Base-by-base conservation (phyloP, 352 stramenopile genomes). In the Phytophthora vignae region DNA sequence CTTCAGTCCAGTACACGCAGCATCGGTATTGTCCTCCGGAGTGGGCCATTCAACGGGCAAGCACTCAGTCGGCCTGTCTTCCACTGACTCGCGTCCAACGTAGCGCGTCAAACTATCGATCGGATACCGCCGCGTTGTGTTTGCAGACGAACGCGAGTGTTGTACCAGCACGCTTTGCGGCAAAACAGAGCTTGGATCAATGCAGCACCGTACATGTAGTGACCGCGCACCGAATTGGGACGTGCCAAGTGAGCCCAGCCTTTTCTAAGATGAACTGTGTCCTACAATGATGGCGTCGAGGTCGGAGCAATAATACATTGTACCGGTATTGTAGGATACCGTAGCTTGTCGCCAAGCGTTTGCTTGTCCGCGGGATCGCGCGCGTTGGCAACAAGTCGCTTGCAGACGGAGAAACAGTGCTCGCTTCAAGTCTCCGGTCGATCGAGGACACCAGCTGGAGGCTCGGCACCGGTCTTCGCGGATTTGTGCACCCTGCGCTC, bases 401-500 rank as follows among this genome's bases (percentile, higher is more conserved):
- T 38, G 38, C 49, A 44, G 56, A 56, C 38, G 68, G 63, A 76
- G 56, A 71, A 49, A 44, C 55, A 38, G 15, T 63, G 12, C 21
- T 10, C 38, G 53, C 64, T 76, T 73, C 64, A 76, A 76, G 57
- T 73, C 64, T 68, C 52, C 57, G 33, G 42, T 44, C 36, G 36
- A 44, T 44, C 36, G 5, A 44, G 29, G 36, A 17, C 31, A 22
- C 64, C 69, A 73, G 69, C 52, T 76, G 69, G 69, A 76, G 17
- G 58, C 69, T 60, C 33, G 62, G 68, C 63, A 14, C 60, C 46
- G 49, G 42, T 75, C 55, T 29, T 57, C 9, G 4, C 64, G 12
- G 69, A 73, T 68, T 72, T 76, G 69, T 71, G 25, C 49, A 14
- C 57, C 40, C 66, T 60, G 50, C 42, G 42, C 66, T 73, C 59